Evolutionary conservation across 257 asterid species (phyloP).

Genomic region (Fraxinus americana): DNA sequence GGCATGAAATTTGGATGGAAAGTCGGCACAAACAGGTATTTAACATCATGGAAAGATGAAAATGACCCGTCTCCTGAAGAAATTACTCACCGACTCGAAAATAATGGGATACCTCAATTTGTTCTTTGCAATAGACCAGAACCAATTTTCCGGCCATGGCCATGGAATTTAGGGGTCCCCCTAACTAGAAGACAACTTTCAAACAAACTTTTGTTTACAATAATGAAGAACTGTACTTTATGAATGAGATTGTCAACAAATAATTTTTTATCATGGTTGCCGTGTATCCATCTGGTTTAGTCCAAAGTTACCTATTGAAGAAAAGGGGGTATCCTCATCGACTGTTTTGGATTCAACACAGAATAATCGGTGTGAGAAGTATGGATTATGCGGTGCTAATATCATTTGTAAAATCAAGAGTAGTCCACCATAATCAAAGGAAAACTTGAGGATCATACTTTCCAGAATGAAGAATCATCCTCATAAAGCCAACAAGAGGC

Average conservation of each 20-base stretch:
- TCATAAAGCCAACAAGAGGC: slow-evolving; percentile 85
- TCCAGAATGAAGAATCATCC: slow-evolving; percentile 93
- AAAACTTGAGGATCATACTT: slow-evolving; percentile 46
- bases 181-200: no score
- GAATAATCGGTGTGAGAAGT: background rate
- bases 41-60: background rate
- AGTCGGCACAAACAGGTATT: background rate
- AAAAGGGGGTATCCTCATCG: background rate
- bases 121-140: background rate
- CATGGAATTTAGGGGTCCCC: background rate
- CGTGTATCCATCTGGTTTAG: background rate
- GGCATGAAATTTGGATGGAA: background rate
- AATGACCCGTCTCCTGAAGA: background rate
- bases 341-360: background rate
- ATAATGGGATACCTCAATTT: background rate
- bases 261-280: background rate
- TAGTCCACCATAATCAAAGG: background rate
- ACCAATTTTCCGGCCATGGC: background rate
- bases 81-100: background rate
- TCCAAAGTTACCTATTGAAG: background rate
- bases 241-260: background rate
- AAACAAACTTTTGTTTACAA: no score
- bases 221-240: background rate
- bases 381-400: background rate
- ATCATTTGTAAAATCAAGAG: background rate